Evolutionary conservation across 2,329 filamentous ascomycete genomes (phyloP), one percentile per base, ranked within the genome.

Genomic region (Lojkania enalia): DNA sequence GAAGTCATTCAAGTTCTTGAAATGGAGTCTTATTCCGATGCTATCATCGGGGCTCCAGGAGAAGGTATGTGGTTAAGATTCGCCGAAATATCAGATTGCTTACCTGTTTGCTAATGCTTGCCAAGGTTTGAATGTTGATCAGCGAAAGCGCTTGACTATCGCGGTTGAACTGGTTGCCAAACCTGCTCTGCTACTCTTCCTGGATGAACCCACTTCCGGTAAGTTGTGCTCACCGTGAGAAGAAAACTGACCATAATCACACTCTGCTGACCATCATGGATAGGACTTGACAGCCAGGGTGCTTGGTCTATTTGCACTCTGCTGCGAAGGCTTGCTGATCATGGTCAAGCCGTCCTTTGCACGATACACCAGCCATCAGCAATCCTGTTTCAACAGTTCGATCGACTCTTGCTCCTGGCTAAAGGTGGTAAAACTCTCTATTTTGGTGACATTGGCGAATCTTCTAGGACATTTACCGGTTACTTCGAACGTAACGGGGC

Each of bases 91-190:
- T n/a, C n/a, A n/a, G n/a, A n/a, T n/a, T n/a, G n/a, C n/a, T n/a
- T n/a, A n/a, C n/a, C n/a, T n/a, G n/a, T n/a, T n/a, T n/a, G n/a
- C n/a, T n/a, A n/a, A n/a, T n/a, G n/a, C n/a, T n/a, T n/a, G n/a
- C n/a, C n/a, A n/a, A 42, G 82, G 79, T 78, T 72, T 88, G 13
- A 83, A 83, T 9, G 83, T 88, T 4, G 84, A 87, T 63, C 82
- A 88, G 63, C 77, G 82, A 46, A 88, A 88, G 69, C 75, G 84
- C 37, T 72, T 88, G 6, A 88, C 85, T 0, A 88, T 88, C 46
- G 85, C 83, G 49, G 85, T 88, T 7, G 85, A 88, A 60, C 71
- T 88, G 12, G 85, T 84, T 5, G 85, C 85, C 2, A 83, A 86
- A 60, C 86, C 86, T 0, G 77, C 77, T 48, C 73, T 85, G 0